Conservation (phyloP, 2,329 filamentous ascomycete genomes). For the Penicillium sp. region DNA sequence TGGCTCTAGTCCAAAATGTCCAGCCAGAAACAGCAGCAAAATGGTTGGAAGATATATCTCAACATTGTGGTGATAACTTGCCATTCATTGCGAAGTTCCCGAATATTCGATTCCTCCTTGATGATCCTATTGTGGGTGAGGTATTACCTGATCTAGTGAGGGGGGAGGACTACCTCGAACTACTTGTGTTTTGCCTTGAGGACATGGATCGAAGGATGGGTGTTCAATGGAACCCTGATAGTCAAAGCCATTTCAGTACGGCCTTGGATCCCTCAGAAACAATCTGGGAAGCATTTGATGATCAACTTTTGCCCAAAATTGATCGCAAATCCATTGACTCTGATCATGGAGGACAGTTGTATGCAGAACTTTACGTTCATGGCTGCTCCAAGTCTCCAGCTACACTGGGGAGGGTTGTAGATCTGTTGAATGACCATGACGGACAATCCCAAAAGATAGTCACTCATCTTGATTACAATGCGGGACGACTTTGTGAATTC, state of each 20-base stretch:
- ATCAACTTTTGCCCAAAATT: slow-evolving; percentile 26
- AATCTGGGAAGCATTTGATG: slow-evolving; percentile 18
- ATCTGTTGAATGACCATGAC: slow-evolving; percentile 38
- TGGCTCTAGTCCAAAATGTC: slow-evolving; percentile 25
- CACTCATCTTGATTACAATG: neutral
- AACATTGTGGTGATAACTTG: slow-evolving; percentile 20
- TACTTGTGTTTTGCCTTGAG: slow-evolving; percentile 30
- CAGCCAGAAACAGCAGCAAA: slow-evolving; percentile 24
- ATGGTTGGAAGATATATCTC: slow-evolving; percentile 29
- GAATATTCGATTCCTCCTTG: slow-evolving; percentile 23
- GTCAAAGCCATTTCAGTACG: slow-evolving; percentile 18
- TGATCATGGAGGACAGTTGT: slow-evolving; percentile 26
- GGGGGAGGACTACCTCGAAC: slow-evolving; percentile 19
- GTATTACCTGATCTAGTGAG: slow-evolving; percentile 26
- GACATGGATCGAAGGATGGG: slow-evolving; percentile 35
- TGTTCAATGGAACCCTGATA: slow-evolving; percentile 28
- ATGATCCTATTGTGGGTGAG: slow-evolving; percentile 21
- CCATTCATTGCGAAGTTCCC: slow-evolving; percentile 27
- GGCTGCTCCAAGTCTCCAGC: slow-evolving; percentile 34
- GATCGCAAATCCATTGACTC: slow-evolving; percentile 29
- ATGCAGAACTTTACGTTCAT: slow-evolving; percentile 28
- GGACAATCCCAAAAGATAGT: slow-evolving; percentile 21
- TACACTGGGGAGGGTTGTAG: slow-evolving; percentile 29
- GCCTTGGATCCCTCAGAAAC: slow-evolving; percentile 14
- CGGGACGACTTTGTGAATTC: neutral